Percentiles rank a stretch among this genome's conserved stretches.
These are phyloP conservation scores for Claviceps cyperi DNA, from an alignment of 2,329 filamentous ascomycete genomes.

Conservation along the genomic window DNA sequence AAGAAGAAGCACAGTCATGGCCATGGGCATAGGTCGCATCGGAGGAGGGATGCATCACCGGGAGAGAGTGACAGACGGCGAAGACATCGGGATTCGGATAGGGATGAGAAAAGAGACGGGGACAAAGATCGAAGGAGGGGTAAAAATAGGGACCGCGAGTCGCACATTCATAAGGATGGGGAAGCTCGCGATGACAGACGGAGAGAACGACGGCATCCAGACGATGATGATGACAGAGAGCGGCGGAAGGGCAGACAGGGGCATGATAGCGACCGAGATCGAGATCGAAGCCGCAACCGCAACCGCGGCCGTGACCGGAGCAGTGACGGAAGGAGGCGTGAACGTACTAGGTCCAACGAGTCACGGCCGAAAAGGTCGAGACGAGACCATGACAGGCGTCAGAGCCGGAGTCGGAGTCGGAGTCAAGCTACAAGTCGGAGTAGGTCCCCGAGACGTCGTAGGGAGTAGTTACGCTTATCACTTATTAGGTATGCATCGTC, in stretches of 20 bases:
- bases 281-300: constrained; percentile 12
- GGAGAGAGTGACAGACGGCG: constrained; percentile 13
- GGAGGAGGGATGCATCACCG: constrained; percentile 21
- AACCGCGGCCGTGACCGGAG: constrained; percentile 4
- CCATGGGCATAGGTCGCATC: constrained; percentile 11
- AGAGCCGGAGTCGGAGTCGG: constrained; percentile 15
- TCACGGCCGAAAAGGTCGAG: constrained; percentile 13
- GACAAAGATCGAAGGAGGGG: constrained; percentile 9
- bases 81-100: constrained; percentile 8
- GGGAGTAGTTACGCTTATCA: constrained; percentile 8
- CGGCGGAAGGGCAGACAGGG: neutral
- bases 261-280: constrained; percentile 13
- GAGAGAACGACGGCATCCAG: constrained; percentile 12
- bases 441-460: constrained; percentile 2
- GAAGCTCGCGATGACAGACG: constrained; percentile 11
- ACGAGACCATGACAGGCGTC: constrained; percentile 14
- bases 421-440: constrained; percentile 14
- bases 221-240: constrained; percentile 12
- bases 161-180: neutral
- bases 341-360: constrained; percentile 16
- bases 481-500: neutral
- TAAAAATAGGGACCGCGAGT: constrained; percentile 7
- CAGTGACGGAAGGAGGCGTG: constrained; percentile 14
- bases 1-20: constrained; percentile 32
- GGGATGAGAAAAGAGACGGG: constrained; percentile 6